A percentile compares a stretch with the other conserved stretches of the same genome.
phyloP scores from a whole-genome alignment of 2,329 filamentous ascomycete species.

The Didymella exigua region DNA sequence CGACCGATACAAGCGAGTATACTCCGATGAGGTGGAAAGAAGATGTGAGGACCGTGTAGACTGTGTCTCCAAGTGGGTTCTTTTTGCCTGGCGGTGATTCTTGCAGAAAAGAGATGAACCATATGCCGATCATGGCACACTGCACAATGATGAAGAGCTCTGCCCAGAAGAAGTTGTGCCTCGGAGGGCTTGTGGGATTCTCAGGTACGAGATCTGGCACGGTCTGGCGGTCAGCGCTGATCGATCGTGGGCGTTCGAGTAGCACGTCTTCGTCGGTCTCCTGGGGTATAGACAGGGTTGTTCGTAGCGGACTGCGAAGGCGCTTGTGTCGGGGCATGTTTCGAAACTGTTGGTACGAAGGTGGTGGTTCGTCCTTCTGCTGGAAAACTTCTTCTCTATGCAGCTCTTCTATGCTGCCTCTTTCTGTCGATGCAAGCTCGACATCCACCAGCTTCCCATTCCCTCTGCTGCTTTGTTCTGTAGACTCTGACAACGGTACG shows the following conservation, averaged over 20 bases:
- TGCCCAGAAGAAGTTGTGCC: slow-evolving; percentile 89
- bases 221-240: slow-evolving; percentile 59
- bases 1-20: slow-evolving; percentile 86
- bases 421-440: slow-evolving; percentile 72
- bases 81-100: slow-evolving; percentile 74
- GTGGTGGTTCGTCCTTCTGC: slow-evolving; percentile 57
- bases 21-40: slow-evolving; percentile 89
- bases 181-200: slow-evolving; percentile 48
- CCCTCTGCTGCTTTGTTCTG: slow-evolving; percentile 58
- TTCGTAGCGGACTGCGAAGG: slow-evolving; percentile 50
- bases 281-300: slow-evolving; percentile 50
- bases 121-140: slow-evolving; percentile 84
- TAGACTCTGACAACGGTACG: slow-evolving; percentile 49
- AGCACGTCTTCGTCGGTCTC: slow-evolving; percentile 60
- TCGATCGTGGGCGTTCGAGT: slow-evolving; percentile 50
- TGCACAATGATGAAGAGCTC: slow-evolving; percentile 86
- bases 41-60: slow-evolving; percentile 85
- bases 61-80: slow-evolving; percentile 83
- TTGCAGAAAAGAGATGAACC: slow-evolving; percentile 87
- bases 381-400: slow-evolving; percentile 41
- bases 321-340: slow-evolving; percentile 50
- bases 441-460: slow-evolving; percentile 81
- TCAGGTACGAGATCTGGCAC: slow-evolving; percentile 63
- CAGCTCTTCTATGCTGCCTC: slow-evolving; percentile 52
- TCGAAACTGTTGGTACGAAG: slow-evolving; percentile 64